Evolutionary conservation across 2,329 filamentous ascomycete genomes (phyloP), one percentile per base, ranked within the genome.

Genomic region (Aspergillus sojae): DNA sequence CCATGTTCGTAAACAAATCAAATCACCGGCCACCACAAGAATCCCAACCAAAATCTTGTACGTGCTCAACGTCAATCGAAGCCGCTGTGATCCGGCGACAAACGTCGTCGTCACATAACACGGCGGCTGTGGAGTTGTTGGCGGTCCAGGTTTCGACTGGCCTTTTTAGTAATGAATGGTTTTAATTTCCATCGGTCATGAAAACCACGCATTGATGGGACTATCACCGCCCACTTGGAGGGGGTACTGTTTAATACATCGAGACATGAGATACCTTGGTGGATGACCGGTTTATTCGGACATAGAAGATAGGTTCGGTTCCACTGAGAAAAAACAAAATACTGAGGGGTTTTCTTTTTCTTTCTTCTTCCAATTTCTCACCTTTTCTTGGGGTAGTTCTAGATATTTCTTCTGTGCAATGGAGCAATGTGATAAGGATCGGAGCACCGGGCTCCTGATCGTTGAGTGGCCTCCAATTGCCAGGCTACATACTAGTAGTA

Each of bases 101-200:
- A 62, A 50, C 19, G 21, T 53, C 21, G 45, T 62, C 45, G 55
- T 62, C 60, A 57, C 32, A 45, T 28, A 23, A 12, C 36, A 41
- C 26, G 26, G 46, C 55, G 32, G n/a, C 46, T 23, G 53, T 55
- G 60, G 46, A 57, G 60, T 54, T 28, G 48, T 54, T 50, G 45
- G 30, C 16, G 19, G 57, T 52, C 48, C 26, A 54, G 26, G 26
- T 48, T 23, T 21, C n/a, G 41, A 45, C 57, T 59, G 21, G 57
- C 11, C 32, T 43, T 26, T 14, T 43, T 59, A 53, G 57, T 32
- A 41, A 54, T 34, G 11, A 7, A 30, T 30, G 23, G 50, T 19
- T 54, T 21, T 54, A 54, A 54, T 54, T 54, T 50, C 46, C 46
- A 28, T 28, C 46, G 26, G 46, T 28, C 23, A 50, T 30, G 10